These are phyloP conservation scores for Malus hybrid DNA, from an alignment of 331 rosid genomes.

Conservation along the genomic window DNA sequence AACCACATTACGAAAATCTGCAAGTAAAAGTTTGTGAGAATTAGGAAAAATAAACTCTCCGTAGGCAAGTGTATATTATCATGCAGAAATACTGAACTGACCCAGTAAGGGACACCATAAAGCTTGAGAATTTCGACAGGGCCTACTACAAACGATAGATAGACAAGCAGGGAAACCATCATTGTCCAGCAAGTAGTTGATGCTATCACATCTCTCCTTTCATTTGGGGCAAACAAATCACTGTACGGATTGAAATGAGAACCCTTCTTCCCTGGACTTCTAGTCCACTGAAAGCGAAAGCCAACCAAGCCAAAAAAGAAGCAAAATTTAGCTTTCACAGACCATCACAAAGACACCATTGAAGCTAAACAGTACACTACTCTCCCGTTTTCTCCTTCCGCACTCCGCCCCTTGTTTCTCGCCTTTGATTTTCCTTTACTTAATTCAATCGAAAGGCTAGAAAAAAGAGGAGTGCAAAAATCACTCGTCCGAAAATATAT, in stretches of 20 bases:
- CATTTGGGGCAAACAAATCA: constrained; percentile 51
- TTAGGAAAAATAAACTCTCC: neutral
- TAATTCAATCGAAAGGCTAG: too few relatives aligned
- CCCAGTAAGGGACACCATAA: constrained; percentile 52
- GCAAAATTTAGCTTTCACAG: neutral
- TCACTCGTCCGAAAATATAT: neutral
- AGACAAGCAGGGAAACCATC: constrained; percentile 50
- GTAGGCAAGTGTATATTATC: neutral
- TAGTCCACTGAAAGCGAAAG: constrained; percentile 61
- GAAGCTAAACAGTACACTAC: neutral
- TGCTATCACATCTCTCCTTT: constrained; percentile 50
- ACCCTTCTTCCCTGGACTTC: constrained; percentile 96
- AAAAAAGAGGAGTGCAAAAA: too few relatives aligned
- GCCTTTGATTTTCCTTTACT: too few relatives aligned
- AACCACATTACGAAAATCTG: constrained; percentile 82
- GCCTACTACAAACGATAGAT: constrained; percentile 36
- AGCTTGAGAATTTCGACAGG: constrained; percentile 26
- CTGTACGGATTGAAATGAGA: constrained; percentile 88
- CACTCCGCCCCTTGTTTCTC: too few relatives aligned
- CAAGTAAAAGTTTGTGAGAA: neutral
- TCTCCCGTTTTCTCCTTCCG: too few relatives aligned
- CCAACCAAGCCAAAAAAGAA: neutral
- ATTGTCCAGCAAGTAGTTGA: constrained; percentile 68
- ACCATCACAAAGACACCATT: neutral
- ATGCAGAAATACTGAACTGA: constrained; percentile 14